Evolutionary conservation across 139 green algal genomes (phyloP).

Genomic region (Asterochloris sp.): DNA sequence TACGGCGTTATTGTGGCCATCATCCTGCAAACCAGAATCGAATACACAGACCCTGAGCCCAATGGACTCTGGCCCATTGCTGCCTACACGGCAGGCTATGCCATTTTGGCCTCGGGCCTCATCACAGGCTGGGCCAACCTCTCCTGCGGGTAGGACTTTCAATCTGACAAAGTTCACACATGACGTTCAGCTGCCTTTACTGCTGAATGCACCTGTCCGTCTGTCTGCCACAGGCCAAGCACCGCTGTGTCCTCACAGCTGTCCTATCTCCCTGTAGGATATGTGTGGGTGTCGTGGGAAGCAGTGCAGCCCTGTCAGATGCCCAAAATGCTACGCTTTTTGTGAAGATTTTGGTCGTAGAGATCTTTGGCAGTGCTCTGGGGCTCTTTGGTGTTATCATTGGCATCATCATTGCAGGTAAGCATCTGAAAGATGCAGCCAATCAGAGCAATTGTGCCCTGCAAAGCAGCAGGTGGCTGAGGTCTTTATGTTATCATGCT

Average conservation of each 20-base stretch:
- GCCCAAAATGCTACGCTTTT: slow-evolving; percentile 97
- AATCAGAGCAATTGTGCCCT: background rate
- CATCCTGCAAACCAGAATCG: slow-evolving; percentile 97
- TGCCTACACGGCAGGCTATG: slow-evolving; percentile 76
- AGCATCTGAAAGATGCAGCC: background rate
- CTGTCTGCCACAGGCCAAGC: background rate
- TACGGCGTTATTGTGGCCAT: slow-evolving; percentile 99
- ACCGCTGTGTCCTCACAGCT: background rate
- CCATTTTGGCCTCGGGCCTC: slow-evolving; percentile 90
- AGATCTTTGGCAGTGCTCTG: slow-evolving; percentile 98
- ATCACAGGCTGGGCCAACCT: slow-evolving; percentile 96
- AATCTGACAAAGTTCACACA: background rate
- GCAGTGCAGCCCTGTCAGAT: slow-evolving; percentile 92
- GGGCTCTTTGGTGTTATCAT: slow-evolving; percentile 95
- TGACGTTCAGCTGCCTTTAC: background rate
- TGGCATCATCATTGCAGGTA: slow-evolving; percentile 83
- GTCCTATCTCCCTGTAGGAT: slow-evolving; percentile 55
- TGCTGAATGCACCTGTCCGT: background rate
- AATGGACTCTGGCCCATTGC: slow-evolving; percentile 26
- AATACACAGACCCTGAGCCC: slow-evolving; percentile 36
- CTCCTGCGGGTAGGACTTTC: slow-evolving; percentile 80
- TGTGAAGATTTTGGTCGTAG: slow-evolving; percentile 99
- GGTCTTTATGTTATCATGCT: background rate
- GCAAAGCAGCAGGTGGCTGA: too few relatives aligned
- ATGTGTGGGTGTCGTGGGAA: slow-evolving; percentile 97